Evolutionary conservation across 768 basidiomycete species (phyloP).

Genomic region (Tylopilus rubrobrunneus): DNA sequence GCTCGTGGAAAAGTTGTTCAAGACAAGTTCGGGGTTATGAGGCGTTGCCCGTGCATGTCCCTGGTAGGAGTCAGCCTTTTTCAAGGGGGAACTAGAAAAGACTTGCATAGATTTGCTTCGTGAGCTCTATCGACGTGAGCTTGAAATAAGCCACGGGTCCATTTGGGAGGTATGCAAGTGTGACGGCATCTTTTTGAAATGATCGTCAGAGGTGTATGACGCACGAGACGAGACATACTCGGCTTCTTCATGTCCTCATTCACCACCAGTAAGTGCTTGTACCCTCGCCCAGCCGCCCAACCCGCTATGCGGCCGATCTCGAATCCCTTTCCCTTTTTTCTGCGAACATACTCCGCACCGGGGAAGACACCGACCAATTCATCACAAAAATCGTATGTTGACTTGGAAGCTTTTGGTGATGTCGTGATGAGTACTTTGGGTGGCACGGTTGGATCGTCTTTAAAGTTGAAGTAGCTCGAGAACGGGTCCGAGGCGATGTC

Average conservation of each 20-base stretch:
- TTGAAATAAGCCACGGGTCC: conserved; percentile 97
- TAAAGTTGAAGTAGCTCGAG: conserved; percentile 67
- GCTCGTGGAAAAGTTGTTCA: conserved; percentile 91
- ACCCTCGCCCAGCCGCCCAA: conserved; percentile 89
- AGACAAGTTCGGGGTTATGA: conserved; percentile 91
- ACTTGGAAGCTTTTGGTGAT: conserved; percentile 80
- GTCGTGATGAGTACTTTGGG: conserved; percentile 92
- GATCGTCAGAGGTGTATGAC: conserved; percentile 5
- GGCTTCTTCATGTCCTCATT: conserved; percentile 95
- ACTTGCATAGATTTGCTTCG: conserved; percentile 80
- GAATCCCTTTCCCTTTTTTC: conserved; percentile 87
- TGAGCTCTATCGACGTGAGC: conserved; percentile 81
- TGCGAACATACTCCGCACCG: conserved; percentile 82
- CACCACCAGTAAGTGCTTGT: conserved; percentile 85
- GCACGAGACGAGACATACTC: conserved; percentile 51
- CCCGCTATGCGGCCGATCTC: conserved; percentile 88
- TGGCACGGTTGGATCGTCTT: conserved; percentile 65
- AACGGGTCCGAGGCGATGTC: conserved; percentile 77
- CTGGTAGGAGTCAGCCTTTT: conserved; percentile 35
- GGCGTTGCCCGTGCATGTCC: conserved; percentile 91
- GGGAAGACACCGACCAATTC: conserved; percentile 88
- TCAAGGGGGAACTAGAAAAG: not conserved
- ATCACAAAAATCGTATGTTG: conserved; percentile 90
- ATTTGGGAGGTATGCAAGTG: conserved; percentile 82
- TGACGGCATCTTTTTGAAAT: conserved; percentile 73